Conservation (phyloP, 1,284 basidiomycete genomes). For the Ustilago esculenta region DNA sequence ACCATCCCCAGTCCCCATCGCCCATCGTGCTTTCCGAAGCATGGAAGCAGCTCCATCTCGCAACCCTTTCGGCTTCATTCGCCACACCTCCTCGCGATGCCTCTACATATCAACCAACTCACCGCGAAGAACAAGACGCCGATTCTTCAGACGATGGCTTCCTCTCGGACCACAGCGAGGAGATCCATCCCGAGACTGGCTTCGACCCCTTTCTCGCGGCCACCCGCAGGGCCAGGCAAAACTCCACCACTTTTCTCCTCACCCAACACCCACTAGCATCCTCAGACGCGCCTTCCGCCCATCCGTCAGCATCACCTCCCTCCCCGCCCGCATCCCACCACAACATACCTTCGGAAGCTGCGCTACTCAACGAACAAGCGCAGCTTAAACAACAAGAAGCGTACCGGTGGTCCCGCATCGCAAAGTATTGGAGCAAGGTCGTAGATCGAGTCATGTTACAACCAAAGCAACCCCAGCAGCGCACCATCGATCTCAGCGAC, state of each 20-base stretch:
- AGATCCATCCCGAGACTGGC: conserved; percentile 43
- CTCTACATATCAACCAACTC: neutral
- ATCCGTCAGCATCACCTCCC: conserved; percentile 11
- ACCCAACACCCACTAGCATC: neutral
- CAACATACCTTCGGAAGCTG: neutral
- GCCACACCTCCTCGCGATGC: conserved; percentile 7
- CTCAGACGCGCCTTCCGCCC: conserved; percentile 1
- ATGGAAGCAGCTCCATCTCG: conserved; percentile 36
- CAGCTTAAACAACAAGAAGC: conserved; percentile 14
- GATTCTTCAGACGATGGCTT: conserved; percentile 45
- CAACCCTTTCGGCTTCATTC: conserved; percentile 17
- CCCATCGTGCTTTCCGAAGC: conserved; percentile 41
- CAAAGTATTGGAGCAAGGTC: conserved; percentile 42
- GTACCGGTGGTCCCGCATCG: conserved; percentile 32
- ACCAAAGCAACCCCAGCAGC: conserved; percentile 26
- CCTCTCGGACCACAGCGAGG: conserved; percentile 43
- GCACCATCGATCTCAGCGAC: conserved; percentile 34
- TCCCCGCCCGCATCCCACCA: conserved; percentile 30
- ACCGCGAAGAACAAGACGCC: conserved; percentile 3
- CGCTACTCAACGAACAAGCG: neutral
- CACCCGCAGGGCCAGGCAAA: conserved; percentile 29
- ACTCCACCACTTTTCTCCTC: conserved; percentile 13
- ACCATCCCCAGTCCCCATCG: conserved; percentile 13
- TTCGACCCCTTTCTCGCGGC: conserved; percentile 46
- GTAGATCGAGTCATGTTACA: conserved; percentile 39